Percentiles rank a stretch among this genome's conserved stretches.
Conservation (phyloP, 108 stramenopile species). For the Nannochloropsis salina region DNA sequence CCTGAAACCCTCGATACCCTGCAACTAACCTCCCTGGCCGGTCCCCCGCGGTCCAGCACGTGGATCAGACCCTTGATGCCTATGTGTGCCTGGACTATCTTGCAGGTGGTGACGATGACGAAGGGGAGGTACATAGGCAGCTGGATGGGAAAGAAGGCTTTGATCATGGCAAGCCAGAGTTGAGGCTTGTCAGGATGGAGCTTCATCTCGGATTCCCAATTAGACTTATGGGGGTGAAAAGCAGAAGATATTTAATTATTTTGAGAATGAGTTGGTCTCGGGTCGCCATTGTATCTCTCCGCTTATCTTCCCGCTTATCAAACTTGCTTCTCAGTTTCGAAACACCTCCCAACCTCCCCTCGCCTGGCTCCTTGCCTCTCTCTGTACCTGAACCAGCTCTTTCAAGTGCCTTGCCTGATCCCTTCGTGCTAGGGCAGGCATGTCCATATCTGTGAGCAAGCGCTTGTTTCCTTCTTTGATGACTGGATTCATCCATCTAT, state of each 20-base stretch:
- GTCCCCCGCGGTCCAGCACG: neutral
- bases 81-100: neutral
- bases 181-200: neutral
- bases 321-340: neutral
- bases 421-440: neutral
- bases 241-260: neutral
- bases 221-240: neutral
- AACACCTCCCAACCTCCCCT: neutral
- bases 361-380: neutral
- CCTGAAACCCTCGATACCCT: neutral
- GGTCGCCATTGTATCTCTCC: neutral
- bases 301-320: neutral
- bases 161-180: neutral
- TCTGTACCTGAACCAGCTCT: neutral
- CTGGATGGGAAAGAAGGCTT: neutral
- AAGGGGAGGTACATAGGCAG: neutral
- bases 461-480: neutral
- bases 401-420: neutral
- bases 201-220: slow-evolving; percentile 3
- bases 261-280: neutral
- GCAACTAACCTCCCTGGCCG: neutral
- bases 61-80: neutral
- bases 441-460: neutral
- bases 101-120: neutral
- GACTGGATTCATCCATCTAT: neutral